Evolutionary conservation across 2,329 filamentous ascomycete species (phyloP), one percentile per base, ranked within the genome.

Genomic region (Arthrobotrys iridis): DNA sequence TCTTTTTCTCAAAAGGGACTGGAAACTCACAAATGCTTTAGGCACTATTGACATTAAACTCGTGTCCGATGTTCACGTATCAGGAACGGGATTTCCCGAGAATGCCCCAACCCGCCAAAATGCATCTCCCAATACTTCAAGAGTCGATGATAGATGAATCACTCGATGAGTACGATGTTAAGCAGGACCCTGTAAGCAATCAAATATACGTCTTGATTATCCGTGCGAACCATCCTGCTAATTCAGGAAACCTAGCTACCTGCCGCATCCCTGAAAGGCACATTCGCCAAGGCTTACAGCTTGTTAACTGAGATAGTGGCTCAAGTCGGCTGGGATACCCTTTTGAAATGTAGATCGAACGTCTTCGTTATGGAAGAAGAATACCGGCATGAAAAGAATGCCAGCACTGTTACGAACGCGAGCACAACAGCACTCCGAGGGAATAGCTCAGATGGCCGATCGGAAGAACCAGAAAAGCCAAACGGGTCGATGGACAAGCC

Each of bases 321-420:
- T 76, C 94, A 95, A 83, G 97, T 99, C 79, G 95, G 95, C 40
- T 99, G 95, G 95, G 95, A 99, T 79, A 93, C 97, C 81, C 86
- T 99, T 20, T 85, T 99, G 59, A 96, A 93, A 82, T 97, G 96
- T 80, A 88, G 95, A 78, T 98, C 94, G 84, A 93, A 94, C 77
- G 95, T 99, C 0, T 99, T 99, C 79, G 95, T 99, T 55, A 99
- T 99, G 95, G 95, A 99, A 82, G 95, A 99, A 80, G 95, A 99
- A 82, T 99, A 99, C 81, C 89, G 95, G 55, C 91, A 90, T 67
- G 95, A 98, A 83, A 92, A 91, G 82, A 89, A 91, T 67, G 88
- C 78, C 13, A 79, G 78, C 26, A 78, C 77, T 82, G 85, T 83
- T 52, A 85, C 84, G 5, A 87, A 88, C 55, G 85, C 85, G 3